Evolutionary conservation across 192 early-diverging fungal species (phyloP).

Genomic region (Dispira simplex): DNA sequence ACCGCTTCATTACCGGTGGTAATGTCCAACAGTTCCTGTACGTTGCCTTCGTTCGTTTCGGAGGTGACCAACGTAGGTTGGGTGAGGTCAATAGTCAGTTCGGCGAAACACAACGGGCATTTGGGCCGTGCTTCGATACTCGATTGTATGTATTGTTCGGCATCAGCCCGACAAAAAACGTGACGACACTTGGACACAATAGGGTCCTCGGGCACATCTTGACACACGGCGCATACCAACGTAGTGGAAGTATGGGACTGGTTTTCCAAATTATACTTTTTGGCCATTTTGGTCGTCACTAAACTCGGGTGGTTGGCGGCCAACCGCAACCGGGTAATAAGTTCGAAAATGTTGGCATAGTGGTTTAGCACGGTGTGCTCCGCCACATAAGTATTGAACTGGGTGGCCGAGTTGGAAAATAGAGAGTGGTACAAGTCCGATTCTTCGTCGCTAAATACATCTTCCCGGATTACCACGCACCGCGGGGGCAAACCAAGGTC

Average conservation of each 20-base stretch:
- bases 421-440: conserved; percentile 79
- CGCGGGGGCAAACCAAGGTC: conserved; percentile 81
- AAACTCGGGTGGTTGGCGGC: conserved; percentile 82
- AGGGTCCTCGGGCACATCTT: conserved; percentile 77
- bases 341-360: conserved; percentile 88
- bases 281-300: conserved; percentile 39
- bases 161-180: conserved; percentile 80
- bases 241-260: conserved; percentile 15
- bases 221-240: conserved; percentile 74
- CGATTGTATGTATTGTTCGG: conserved; percentile 29
- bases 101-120: conserved; percentile 70
- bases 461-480: conserved; percentile 59
- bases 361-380: conserved; percentile 77
- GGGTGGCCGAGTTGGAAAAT: conserved; percentile 52
- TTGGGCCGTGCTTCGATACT: conserved; percentile 18
- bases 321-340: conserved; percentile 76
- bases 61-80: conserved; percentile 34
- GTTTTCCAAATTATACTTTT: conserved; percentile 8
- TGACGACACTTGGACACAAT: conserved; percentile 74
- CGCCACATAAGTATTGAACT: conserved; percentile 69
- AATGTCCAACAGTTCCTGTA: not conserved
- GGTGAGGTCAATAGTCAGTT: conserved; percentile 55
- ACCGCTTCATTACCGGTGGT: conserved; percentile 1
- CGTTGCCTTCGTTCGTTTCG: conserved; percentile 13
- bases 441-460: conserved; percentile 77